Conservation (phyloP, 176 grass and related monocot genomes). For the Rhipidocladum racemiflorum region DNA sequence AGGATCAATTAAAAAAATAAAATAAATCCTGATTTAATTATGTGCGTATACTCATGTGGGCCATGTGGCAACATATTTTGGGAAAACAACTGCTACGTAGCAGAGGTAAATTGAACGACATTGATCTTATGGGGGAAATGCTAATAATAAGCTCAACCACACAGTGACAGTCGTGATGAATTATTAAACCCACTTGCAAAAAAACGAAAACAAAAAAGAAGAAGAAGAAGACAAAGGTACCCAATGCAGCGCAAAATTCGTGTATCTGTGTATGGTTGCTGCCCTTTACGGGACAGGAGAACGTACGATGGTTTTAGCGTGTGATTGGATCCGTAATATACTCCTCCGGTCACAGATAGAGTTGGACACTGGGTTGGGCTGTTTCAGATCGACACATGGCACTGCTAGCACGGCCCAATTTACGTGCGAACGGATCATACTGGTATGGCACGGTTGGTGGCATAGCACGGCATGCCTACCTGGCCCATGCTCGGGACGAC, state of each 20-base stretch:
- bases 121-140: background rate
- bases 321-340: background rate
- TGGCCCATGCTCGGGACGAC: too few relatives aligned
- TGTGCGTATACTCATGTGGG: background rate
- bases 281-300: constrained; percentile 6
- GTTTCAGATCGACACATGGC: too few relatives aligned
- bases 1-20: background rate
- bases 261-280: constrained; percentile 13
- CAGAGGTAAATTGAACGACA: too few relatives aligned
- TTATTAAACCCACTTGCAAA: background rate
- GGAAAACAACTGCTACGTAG: background rate
- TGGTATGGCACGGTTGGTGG: too few relatives aligned
- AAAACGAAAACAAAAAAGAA: background rate
- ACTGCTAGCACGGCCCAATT: too few relatives aligned
- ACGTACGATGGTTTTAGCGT: constrained; percentile 19
- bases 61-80: background rate
- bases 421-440: too few relatives aligned
- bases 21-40: background rate
- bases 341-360: too few relatives aligned
- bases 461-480: too few relatives aligned
- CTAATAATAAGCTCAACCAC: background rate
- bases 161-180: background rate
- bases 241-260: background rate
- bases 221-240: background rate
- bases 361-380: too few relatives aligned